Base-by-base conservation (phyloP, 768 basidiomycete species). In the Lactarius hatsudake region DNA sequence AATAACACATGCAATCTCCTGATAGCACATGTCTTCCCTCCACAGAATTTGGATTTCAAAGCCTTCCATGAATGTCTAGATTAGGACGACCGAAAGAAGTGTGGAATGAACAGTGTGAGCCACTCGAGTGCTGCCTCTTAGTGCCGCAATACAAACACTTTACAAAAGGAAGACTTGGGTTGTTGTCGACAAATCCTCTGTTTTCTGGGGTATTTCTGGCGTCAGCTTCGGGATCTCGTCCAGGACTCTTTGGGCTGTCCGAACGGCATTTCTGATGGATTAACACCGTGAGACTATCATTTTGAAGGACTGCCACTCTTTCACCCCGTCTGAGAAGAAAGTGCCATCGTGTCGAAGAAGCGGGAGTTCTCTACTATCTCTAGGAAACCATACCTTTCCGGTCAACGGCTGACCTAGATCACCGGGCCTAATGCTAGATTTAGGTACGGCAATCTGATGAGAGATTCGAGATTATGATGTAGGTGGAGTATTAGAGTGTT, bases 171-270 rank as follows among this genome's bases (percentile, higher is more conserved):
- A n/a, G 23, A n/a, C 5, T 45, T n/a, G 20, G 23, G 80, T 76
- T 81, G 73, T 79, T 76, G 56, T 87, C 72, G 65, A 87, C 83
- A 6, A 83, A 6, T 74, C 74, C 62, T 87, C 86, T 55, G 87
- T 82, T 75, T 82, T 81, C 45, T 78, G 74, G 36, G 82, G 62
- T 54, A 87, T 71, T 60, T 85, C 81, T 15, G 80, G 78, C 9
- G 84, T 85, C 38, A 87, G 70, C 75, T 85, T 86, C 40, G 82
- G 81, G 69, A 85, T 75, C 62, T 86, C 73, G 7, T 85, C 79
- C 65, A 87, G 73, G 7, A 86, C 84, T 71, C n/a, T 80, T 78
- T 64, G 85, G 71, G 75, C 84, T 85, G 38, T 85, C 79, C 55
- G 76, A 55, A 83, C 70, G 81, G 78, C 15, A 81, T 80, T 79